A percentile compares a stretch with the other conserved stretches of the same genome.
Evolutionary conservation across 2,329 filamentous ascomycete genomes (phyloP).

Genomic region (Samsoniella hepiali): DNA sequence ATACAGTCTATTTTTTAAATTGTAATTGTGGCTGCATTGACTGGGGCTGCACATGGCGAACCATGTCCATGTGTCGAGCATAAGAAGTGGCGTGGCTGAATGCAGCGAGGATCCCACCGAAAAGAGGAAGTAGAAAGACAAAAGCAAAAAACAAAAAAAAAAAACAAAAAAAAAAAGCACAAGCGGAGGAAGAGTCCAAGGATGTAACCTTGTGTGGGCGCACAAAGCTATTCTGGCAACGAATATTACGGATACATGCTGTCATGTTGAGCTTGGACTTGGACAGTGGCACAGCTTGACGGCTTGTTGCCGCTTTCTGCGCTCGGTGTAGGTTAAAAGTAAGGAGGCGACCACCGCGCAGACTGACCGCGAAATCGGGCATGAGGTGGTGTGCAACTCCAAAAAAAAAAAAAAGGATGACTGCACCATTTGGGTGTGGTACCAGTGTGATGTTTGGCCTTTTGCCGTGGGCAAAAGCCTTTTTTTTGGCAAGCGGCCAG

Average conservation of each 20-base stretch:
- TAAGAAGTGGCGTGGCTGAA: slow-evolving; percentile 14
- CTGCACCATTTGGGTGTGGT: no score
- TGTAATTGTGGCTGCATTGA: not conserved
- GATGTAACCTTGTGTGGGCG: not conserved
- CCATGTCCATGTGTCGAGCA: slow-evolving; percentile 16
- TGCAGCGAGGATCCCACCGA: not conserved
- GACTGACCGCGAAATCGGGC: not conserved
- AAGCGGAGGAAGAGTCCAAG: not conserved
- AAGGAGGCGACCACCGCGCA: not conserved
- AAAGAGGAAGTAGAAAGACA: not conserved
- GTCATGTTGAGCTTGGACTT: no score
- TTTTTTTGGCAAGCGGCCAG: no score
- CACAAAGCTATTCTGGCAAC: not conserved
- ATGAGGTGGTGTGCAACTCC: not conserved
- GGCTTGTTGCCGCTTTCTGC: not conserved
- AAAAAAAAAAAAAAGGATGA: not conserved
- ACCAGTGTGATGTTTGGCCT: no score
- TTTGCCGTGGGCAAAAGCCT: no score
- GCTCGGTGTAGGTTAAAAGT: not conserved
- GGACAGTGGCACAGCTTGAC: not conserved
- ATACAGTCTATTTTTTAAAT: not conserved
- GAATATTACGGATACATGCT: not conserved
- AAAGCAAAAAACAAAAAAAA: not conserved
- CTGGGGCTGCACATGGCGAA: slow-evolving; percentile 8
- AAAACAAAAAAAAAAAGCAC: not conserved